Percentiles rank a stretch among this genome's conserved stretches.
phyloP scores from a whole-genome alignment of 139 green algal species.

The Edaphochlamys debaryana region DNA sequence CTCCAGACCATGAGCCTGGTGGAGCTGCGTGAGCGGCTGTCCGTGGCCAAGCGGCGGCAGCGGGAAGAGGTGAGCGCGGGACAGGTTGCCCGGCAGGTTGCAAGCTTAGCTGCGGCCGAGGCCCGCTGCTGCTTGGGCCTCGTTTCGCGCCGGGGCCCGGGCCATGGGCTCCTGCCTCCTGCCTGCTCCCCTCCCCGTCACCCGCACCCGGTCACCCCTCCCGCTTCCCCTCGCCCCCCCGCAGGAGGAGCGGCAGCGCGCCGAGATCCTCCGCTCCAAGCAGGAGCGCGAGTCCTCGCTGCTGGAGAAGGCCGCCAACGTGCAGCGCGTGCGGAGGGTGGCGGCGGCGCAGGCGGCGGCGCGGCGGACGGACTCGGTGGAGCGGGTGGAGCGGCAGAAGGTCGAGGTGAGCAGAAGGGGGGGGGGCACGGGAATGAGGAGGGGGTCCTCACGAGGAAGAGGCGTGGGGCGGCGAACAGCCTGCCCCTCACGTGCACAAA shows the following conservation, averaged over 20 bases:
- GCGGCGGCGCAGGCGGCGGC: constrained; percentile 48
- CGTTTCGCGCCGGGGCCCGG: too few relatives aligned
- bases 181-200: too few relatives aligned
- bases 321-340: constrained; percentile 61
- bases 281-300: constrained; percentile 63
- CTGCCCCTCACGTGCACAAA: too few relatives aligned
- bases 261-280: constrained; percentile 57
- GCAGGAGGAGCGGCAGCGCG: constrained; percentile 66
- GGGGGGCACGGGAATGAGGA: too few relatives aligned
- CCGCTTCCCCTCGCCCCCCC: neutral
- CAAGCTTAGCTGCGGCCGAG: neutral
- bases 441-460: too few relatives aligned
- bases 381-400: neutral
- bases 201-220: too few relatives aligned
- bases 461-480: too few relatives aligned
- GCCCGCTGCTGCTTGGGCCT: too few relatives aligned
- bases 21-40: constrained; percentile 73
- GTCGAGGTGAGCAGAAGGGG: constrained; percentile 19
- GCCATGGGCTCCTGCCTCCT: too few relatives aligned
- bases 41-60: constrained; percentile 49
- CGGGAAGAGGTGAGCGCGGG: constrained; percentile 51
- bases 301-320: constrained; percentile 64
- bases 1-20: constrained; percentile 71
- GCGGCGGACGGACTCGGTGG: neutral
- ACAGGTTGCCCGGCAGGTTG: neutral